A percentile compares a stretch with the other conserved stretches of the same genome.
These are phyloP conservation scores for Amauroascus verrucosus DNA, from an alignment of 2,329 filamentous ascomycete genomes.

Conservation along the genomic window DNA sequence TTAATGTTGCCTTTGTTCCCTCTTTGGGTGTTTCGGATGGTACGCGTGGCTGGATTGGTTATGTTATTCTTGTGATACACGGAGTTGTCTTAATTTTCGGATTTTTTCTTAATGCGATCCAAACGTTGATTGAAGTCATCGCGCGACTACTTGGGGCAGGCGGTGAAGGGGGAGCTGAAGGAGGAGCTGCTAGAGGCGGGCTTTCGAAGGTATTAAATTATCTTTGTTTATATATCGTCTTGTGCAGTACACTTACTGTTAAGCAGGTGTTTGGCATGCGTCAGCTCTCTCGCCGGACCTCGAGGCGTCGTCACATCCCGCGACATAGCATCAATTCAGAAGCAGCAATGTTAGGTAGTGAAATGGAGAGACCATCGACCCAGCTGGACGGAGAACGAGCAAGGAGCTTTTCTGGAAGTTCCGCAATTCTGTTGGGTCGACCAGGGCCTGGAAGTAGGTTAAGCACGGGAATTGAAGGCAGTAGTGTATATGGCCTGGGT, in stretches of 20 bases:
- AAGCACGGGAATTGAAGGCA: conserved; percentile 47
- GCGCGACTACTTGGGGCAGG: conserved; percentile 76
- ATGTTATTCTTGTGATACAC: conserved; percentile 78
- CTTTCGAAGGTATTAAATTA: conserved; percentile 56
- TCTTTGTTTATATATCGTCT: background rate
- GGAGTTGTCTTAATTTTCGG: conserved; percentile 76
- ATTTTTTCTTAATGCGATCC: conserved; percentile 84
- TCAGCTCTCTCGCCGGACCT: conserved; percentile 65
- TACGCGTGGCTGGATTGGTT: conserved; percentile 88
- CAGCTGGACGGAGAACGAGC: conserved; percentile 45
- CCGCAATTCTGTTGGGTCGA: conserved; percentile 50
- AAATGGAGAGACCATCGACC: conserved; percentile 54
- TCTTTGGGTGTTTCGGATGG: conserved; percentile 68
- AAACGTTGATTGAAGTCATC: conserved; percentile 80
- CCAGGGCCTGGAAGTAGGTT: conserved; percentile 36
- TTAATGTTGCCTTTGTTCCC: conserved; percentile 77
- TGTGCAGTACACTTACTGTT: background rate
- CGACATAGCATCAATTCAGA: conserved; percentile 75
- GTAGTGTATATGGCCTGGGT: conserved; percentile 37
- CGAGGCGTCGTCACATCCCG: conserved; percentile 53
- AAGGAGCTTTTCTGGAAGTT: conserved; percentile 52
- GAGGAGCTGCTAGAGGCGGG: conserved; percentile 63
- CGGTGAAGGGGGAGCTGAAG: conserved; percentile 50
- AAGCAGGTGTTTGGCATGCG: conserved; percentile 73
- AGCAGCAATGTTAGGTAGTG: conserved; percentile 64